These are phyloP conservation scores for Rossbeevera mucosa DNA, from an alignment of 768 basidiomycete species.

Conservation along the genomic window DNA sequence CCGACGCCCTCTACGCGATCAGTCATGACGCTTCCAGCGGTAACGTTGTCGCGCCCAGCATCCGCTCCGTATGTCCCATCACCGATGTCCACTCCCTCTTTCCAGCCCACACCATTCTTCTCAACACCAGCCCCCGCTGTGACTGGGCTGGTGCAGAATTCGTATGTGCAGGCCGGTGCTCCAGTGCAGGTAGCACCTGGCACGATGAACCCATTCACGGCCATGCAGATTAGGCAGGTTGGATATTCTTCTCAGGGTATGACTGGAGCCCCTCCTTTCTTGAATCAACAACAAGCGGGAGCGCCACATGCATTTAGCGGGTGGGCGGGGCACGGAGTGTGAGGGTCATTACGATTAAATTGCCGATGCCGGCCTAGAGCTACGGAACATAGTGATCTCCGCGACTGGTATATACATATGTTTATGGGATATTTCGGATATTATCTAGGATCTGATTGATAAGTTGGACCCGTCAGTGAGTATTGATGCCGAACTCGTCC, in stretches of 20 bases:
- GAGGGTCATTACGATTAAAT: constrained; percentile 15
- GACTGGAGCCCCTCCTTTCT: constrained; percentile 12
- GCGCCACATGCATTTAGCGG: constrained; percentile 10
- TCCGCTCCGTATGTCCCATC: neutral
- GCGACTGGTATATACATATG: neutral
- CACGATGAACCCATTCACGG: constrained; percentile 17
- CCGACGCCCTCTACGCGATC: constrained; percentile 9
- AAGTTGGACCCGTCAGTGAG: too few relatives aligned
- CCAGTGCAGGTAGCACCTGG: constrained; percentile 17
- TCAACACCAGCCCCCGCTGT: neutral
- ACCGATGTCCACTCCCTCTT: constrained; percentile 2
- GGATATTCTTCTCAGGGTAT: constrained; percentile 29
- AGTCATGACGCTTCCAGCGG: constrained; percentile 6
- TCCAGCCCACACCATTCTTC: constrained; percentile 6
- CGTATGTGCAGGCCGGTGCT: constrained; percentile 9
- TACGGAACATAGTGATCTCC: neutral
- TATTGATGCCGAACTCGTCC: too few relatives aligned
- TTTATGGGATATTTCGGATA: constrained; percentile 1
- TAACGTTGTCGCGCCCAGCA: constrained; percentile 1
- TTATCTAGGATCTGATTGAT: neutral
- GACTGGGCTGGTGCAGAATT: constrained; percentile 17
- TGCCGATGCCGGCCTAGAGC: neutral
- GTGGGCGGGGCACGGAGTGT: constrained; percentile 17
- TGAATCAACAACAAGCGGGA: constrained; percentile 22
- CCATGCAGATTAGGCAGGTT: constrained; percentile 10